A percentile compares a stretch with the other conserved stretches of the same genome.
Conservation (phyloP, 345 rosid genomes). For the Eucalyptus erythrocorys region DNA sequence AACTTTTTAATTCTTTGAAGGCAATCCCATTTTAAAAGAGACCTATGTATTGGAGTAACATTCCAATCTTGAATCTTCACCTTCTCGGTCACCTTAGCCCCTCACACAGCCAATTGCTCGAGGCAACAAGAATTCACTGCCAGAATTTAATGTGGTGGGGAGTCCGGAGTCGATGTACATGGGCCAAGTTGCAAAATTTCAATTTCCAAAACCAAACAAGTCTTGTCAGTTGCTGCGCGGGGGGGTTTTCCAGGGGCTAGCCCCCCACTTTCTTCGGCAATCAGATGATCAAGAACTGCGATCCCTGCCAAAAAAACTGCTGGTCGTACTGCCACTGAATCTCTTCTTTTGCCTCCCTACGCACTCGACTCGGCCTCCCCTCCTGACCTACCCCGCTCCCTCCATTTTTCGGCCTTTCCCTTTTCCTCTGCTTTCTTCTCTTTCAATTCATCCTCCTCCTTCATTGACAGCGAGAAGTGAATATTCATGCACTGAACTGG, state of each 20-base stretch:
- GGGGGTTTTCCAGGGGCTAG: background rate
- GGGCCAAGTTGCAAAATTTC: background rate
- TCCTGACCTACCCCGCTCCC: background rate
- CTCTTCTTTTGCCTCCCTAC: background rate
- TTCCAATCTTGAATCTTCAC: background rate
- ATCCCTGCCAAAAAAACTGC: background rate
- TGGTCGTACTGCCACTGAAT: background rate
- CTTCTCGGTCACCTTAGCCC: background rate
- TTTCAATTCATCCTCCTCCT: background rate
- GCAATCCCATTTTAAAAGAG: background rate
- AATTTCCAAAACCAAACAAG: background rate
- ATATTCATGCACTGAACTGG: background rate
- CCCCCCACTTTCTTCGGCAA: constrained; percentile 3
- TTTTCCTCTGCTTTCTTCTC: background rate
- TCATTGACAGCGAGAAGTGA: background rate
- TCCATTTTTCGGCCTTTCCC: background rate
- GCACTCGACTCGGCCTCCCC: background rate
- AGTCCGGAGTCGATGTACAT: background rate
- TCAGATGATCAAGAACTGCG: background rate
- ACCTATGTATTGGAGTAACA: background rate
- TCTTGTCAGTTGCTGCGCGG: background rate
- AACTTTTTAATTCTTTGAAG: background rate
- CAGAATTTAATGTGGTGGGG: background rate
- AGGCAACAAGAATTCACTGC: background rate
- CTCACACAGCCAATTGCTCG: background rate